Percentiles rank a stretch among this genome's conserved stretches.
These are phyloP conservation scores for Choanephora cucurbitarum DNA, from an alignment of 371 early-diverging fungal genomes.

Conservation along the genomic window DNA sequence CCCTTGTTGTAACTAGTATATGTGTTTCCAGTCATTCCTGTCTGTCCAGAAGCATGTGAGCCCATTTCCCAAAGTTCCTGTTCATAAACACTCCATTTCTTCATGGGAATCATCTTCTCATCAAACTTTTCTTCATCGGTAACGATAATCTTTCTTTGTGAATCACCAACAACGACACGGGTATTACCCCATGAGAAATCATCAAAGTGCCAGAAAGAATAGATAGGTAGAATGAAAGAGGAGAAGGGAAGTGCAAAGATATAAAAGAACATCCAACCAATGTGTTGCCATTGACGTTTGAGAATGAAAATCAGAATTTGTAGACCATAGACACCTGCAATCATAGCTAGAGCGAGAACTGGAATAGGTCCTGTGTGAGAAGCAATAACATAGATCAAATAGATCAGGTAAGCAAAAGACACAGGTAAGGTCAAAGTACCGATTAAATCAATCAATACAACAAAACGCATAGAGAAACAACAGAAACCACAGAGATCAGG, in stretches of 20 bases:
- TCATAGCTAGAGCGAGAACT: conserved; percentile 51
- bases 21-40: conserved; percentile 30
- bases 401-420: conserved; percentile 75
- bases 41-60: conserved; percentile 48
- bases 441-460: conserved; percentile 87
- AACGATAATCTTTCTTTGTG: conserved; percentile 54
- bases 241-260: conserved; percentile 78
- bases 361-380: conserved; percentile 43
- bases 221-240: conserved; percentile 72
- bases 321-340: conserved; percentile 78
- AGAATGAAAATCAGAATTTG: conserved; percentile 84
- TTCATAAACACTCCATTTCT: conserved; percentile 90
- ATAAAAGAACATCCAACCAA: conserved; percentile 94
- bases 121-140: conserved; percentile 75
- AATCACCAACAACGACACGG: conserved; percentile 68
- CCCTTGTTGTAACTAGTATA: conserved; percentile 49
- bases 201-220: conserved; percentile 87
- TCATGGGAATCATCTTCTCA: conserved; percentile 77
- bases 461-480: conserved; percentile 96
- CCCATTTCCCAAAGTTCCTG: conserved; percentile 73
- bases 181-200: conserved; percentile 93
- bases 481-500: conserved; percentile 93
- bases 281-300: conserved; percentile 85
- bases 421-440: conserved; percentile 94
- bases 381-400: conserved; percentile 63